A percentile compares a stretch with the other conserved stretches of the same genome.
Evolutionary conservation across 2,329 filamentous ascomycete species (phyloP).

Genomic region (Epichloe uncinata): DNA sequence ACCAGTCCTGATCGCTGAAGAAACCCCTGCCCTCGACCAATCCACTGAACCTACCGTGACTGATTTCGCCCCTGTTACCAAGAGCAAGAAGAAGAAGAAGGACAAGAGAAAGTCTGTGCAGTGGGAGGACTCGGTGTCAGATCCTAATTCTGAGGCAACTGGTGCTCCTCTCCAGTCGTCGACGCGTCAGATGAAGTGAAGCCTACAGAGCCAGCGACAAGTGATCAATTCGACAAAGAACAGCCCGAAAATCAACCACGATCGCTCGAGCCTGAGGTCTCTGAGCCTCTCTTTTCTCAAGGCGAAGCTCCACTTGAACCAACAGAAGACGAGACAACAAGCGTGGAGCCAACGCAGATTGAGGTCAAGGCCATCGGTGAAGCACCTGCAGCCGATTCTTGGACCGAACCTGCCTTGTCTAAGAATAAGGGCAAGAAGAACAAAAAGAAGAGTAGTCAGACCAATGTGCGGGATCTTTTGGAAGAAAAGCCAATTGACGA

Average conservation of each 20-base stretch:
- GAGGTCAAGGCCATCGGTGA: conserved; percentile 7
- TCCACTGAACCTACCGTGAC: not conserved
- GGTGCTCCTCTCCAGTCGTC: not conserved
- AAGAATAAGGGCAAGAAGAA: conserved; percentile 22
- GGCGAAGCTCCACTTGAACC: conserved; percentile 13
- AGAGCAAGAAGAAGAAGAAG: conserved; percentile 6
- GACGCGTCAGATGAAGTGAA: not conserved
- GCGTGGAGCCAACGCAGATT: conserved; percentile 12
- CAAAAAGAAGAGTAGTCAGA: conserved; percentile 17
- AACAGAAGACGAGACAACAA: conserved; percentile 12
- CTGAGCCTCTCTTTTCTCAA: conserved; percentile 21
- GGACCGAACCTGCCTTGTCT: conserved; percentile 6
- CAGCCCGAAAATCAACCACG: conserved; percentile 1
- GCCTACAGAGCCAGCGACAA: not conserved
- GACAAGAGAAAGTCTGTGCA: conserved; percentile 10
- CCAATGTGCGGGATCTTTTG: conserved; percentile 2
- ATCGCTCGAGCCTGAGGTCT: conserved; percentile 10
- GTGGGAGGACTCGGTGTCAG: conserved; percentile 8
- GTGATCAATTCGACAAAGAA: not conserved
- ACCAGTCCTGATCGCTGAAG: not conserved
- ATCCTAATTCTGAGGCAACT: not conserved
- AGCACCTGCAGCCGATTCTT: conserved; percentile 1
- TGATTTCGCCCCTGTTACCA: not conserved
- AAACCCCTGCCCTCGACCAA: not conserved
- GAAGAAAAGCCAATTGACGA: conserved; percentile 5